Evolutionary conservation across 2,329 filamentous ascomycete genomes (phyloP), one percentile per base, ranked within the genome.

Genomic region (Corinectria fuckeliana): DNA sequence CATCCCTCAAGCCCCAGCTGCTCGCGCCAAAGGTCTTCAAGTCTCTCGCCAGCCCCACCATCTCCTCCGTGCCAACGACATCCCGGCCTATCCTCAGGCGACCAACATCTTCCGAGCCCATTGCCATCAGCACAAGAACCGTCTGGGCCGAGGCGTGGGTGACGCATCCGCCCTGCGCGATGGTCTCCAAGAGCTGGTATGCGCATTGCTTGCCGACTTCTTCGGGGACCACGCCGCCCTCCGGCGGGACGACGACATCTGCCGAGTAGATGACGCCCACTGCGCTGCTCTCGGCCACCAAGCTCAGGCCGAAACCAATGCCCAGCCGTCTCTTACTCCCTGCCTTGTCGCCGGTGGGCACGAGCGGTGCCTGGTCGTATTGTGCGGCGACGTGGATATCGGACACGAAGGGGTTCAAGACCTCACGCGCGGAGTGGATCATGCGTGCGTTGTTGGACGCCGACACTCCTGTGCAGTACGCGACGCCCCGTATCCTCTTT

Each of bases 51-150:
- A 97, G 78, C 49, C 88, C 87, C 56, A 99, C 85, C 52, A 92
- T 81, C 60, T 92, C 89, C 73, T 97, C 92, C 3, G 88, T 90
- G 0, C 88, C 93, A 44, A 98, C 77, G 1, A 97, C 87, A 45
- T 94, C 91, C 69, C 87, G 88, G 28, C 93, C 92, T 58, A 99
- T 74, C 63, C 91, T 86, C 66, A 99, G 76, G 59, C 95, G 85
- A 4, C 95, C 95, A 13, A 99, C 93, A 75, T 99, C 95, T 74
- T 98, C 95, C 1, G 91, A 92, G 0, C 95, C 95, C 95, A 99
- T 98, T 30, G 93, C 92, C 95, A 99, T 99, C 63, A 99, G 81
- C 16, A 89, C 91, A 52, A 99, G 76, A 64, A 97, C 84, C 0
- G 90, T 94, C 3, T 86, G 82, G 5, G 89, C 88, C 2, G 92